Conservation (phyloP, 495 filamentous ascomycete species). For the Neurospora cerealis region DNA sequence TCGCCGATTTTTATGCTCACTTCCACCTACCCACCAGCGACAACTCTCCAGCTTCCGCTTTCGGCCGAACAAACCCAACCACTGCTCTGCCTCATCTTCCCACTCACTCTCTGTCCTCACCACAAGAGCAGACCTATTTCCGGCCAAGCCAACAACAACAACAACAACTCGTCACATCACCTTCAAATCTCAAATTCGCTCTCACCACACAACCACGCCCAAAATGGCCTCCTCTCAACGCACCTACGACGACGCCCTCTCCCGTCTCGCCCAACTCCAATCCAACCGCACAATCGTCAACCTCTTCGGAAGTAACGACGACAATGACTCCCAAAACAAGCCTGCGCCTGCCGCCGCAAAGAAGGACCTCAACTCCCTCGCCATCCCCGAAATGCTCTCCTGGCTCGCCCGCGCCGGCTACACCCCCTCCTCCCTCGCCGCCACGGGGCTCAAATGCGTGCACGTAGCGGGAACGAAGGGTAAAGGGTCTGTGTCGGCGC, state of each 20-base stretch:
- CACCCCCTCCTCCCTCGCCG: conserved; percentile 22
- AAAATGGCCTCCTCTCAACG: conserved; percentile 7
- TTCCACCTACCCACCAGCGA: not conserved
- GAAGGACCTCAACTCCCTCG: conserved; percentile 54
- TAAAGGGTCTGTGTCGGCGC: conserved; percentile 46
- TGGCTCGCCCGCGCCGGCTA: conserved; percentile 72
- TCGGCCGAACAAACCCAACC: not conserved
- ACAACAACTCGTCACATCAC: not conserved
- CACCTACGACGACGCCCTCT: conserved; percentile 29
- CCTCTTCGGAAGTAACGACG: conserved; percentile 16
- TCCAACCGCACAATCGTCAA: conserved; percentile 56
- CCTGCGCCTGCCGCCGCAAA: not conserved
- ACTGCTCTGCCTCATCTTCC: not conserved
- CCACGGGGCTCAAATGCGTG: conserved; percentile 28
- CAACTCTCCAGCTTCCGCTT: not conserved
- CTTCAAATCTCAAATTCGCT: not conserved
- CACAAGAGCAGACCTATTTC: not conserved
- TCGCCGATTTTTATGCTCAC: not conserved
- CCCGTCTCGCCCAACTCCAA: conserved; percentile 59
- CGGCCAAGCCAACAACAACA: not conserved
- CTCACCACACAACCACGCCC: not conserved
- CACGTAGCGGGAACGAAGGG: conserved; percentile 57
- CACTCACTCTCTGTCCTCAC: not conserved
- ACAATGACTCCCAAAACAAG: not conserved
- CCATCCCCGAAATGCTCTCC: conserved; percentile 78